Evolutionary conservation across 495 filamentous ascomycete genomes (phyloP), one percentile per base, ranked within the genome.

Genomic region (Sporormia fimetaria): DNA sequence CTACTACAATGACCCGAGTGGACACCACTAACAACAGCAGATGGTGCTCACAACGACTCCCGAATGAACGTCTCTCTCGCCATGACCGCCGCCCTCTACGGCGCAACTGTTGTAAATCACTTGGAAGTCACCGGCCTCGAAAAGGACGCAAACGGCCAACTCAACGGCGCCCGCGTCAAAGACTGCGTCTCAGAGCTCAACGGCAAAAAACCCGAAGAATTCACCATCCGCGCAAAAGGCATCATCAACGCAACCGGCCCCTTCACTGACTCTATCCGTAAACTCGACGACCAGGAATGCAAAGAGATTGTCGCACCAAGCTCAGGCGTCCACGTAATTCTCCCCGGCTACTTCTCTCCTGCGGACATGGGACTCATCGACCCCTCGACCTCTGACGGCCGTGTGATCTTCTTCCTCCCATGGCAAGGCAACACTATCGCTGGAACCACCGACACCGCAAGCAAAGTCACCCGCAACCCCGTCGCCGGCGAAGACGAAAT

Each of bases 401-500:
- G 90, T 54, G 90, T 98, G 27, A 95, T 96, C 54, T 98, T 98
- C 77, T 98, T 98, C 74, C 74, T 98, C 21, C 90, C 90, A 12
- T 98, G 90, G 90, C 88, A 96, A 64, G 90, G 90, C 33, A 98
- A 98, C 65, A 98, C 90, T 20, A 96, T 98, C 54, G 90, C 90
- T 16, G 90, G 90, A 46, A 98, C 90, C 14, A 98, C 90, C 6
- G 90, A 98, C 52, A 80, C 83, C 15, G 81, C 87, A 4, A 81
- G 83, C n/a, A 63, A 66, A 15, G 80, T 98, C 39, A 74, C 75
- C 6, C 69, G 68, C n/a, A 85, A 93, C 52, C 90, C 90, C 0
- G 63, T 94, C 21, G 85, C 90, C 6, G 79, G 81, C 28, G 90
- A 98, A 63, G 74, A 87, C 46, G 90, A 94, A 37, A 96, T 98